phyloP scores from a whole-genome alignment of 1,139 yeast genomes.

The Nadsonia commutata region DNA sequence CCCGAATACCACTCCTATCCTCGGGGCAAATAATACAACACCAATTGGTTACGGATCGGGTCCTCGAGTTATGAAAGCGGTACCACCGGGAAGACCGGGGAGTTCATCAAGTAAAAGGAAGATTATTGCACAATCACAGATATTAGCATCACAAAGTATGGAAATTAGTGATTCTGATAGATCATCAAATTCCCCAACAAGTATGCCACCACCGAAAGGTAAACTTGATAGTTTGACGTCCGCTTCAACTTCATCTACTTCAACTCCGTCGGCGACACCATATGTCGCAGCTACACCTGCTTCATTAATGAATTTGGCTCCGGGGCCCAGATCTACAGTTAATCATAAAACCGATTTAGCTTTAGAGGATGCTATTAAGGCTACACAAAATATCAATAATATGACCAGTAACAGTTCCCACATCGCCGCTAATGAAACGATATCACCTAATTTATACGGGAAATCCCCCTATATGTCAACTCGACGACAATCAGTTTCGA shows the following conservation, averaged over 20 bases:
- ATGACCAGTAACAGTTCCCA: slow-evolving; percentile 8
- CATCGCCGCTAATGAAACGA: slow-evolving; percentile 11
- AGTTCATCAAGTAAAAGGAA: not conserved
- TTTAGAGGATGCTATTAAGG: slow-evolving; percentile 5
- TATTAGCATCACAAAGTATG: not conserved
- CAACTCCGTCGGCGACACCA: slow-evolving; percentile 3
- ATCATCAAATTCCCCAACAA: slow-evolving; percentile 6
- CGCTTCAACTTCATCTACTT: slow-evolving; percentile 11
- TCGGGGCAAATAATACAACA: too few relatives aligned
- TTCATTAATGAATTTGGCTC: slow-evolving; percentile 4
- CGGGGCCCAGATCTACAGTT: slow-evolving; percentile 1
- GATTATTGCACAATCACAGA: not conserved
- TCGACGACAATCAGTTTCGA: slow-evolving; percentile 8
- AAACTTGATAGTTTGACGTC: slow-evolving; percentile 16
- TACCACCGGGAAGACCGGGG: too few relatives aligned
- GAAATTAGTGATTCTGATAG: not conserved
- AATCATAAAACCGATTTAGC: slow-evolving; percentile 4
- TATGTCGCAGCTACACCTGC: slow-evolving; percentile 5
- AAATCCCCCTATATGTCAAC: slow-evolving; percentile 8
- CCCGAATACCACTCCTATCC: not conserved
- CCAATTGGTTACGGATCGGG: too few relatives aligned
- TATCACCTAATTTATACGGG: slow-evolving; percentile 11
- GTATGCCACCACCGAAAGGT: slow-evolving; percentile 11
- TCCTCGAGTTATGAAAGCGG: too few relatives aligned
- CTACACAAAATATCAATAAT: slow-evolving; percentile 5